Conservation (phyloP, 768 basidiomycete species). For the Cystofilobasidium macerans region DNA sequence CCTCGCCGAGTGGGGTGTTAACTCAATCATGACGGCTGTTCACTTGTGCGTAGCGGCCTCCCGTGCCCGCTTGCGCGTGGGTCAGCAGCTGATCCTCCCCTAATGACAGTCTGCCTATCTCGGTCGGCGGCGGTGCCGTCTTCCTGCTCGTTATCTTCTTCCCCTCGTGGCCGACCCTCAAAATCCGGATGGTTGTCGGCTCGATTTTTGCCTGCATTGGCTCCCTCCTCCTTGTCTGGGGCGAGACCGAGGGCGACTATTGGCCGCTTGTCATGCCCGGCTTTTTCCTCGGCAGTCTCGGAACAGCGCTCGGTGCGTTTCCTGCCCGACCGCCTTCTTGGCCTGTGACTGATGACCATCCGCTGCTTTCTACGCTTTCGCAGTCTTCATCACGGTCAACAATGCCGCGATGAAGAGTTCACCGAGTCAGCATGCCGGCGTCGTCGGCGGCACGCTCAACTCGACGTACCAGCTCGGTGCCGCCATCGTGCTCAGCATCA, state of each 20-base stretch:
- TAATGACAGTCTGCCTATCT: conserved; percentile 1
- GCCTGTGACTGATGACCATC: background rate
- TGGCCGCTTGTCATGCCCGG: background rate
- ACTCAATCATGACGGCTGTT: conserved; percentile 16
- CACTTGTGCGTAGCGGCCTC: conserved; percentile 16
- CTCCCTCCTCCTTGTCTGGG: background rate
- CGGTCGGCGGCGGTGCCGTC: background rate
- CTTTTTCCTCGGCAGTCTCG: conserved; percentile 1
- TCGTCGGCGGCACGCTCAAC: conserved; percentile 2
- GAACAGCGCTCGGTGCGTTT: background rate
- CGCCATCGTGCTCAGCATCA: background rate
- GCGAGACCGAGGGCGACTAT: background rate
- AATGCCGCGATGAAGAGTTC: background rate
- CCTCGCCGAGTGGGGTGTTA: conserved; percentile 11
- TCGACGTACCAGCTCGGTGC: background rate
- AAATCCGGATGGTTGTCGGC: background rate
- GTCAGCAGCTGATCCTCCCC: background rate
- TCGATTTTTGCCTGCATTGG: background rate
- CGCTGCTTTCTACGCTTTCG: background rate
- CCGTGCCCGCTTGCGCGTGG: too few species aligned
- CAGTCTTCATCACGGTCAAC: background rate
- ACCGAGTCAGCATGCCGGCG: background rate
- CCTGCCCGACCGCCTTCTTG: background rate
- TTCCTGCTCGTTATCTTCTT: conserved; percentile 4
- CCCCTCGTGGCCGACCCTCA: background rate